phyloP scores from a whole-genome alignment of 129 eudicot species.

The Escallonia rubra region DNA sequence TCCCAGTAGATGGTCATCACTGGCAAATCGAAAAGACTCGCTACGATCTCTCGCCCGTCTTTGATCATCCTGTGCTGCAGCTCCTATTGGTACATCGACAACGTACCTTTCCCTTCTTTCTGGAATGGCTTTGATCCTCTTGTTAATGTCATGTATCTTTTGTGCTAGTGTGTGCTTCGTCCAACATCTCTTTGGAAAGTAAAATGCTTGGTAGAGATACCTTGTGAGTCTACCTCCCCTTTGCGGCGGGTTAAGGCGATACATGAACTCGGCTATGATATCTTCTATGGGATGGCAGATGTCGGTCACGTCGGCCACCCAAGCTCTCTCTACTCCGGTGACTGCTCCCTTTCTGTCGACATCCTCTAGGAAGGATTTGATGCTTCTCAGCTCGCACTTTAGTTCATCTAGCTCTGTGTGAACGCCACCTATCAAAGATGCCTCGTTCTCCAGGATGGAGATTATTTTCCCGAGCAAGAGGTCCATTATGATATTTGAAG shows the following conservation, averaged over 20 bases:
- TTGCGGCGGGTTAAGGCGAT: background rate
- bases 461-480: background rate
- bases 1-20: background rate
- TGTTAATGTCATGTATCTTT: background rate
- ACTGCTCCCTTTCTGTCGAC: background rate
- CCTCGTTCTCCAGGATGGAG: background rate
- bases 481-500: background rate
- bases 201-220: background rate
- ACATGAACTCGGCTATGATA: constrained; percentile 5
- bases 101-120: constrained; percentile 2
- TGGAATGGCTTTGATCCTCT: background rate
- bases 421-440: background rate
- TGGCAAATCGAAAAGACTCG: background rate
- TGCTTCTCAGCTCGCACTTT: background rate
- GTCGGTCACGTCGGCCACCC: constrained; percentile 9
- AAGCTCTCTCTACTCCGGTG: background rate
- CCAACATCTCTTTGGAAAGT: background rate
- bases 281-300: background rate
- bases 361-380: constrained; percentile 3
- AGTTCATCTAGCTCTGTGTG: background rate
- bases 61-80: background rate
- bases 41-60: background rate
- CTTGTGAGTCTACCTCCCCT: background rate
- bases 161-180: background rate
- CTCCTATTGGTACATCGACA: no score